Percentiles rank a stretch among this genome's conserved stretches.
Evolutionary conservation across 2,329 filamentous ascomycete genomes (phyloP).

Genomic region (Sphaerulina vaccinii): DNA sequence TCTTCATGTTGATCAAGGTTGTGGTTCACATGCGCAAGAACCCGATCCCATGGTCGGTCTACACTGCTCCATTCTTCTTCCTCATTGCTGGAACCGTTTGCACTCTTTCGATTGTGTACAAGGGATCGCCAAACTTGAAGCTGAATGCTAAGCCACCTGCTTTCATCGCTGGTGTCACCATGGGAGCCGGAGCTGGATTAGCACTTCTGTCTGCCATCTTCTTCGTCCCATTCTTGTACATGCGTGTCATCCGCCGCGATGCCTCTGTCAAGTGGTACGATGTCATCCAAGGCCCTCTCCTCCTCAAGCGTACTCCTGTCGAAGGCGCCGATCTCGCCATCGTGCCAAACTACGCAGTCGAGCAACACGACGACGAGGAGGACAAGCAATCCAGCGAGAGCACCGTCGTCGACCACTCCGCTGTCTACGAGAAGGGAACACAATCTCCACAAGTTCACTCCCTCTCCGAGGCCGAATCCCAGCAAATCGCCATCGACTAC

Average conservation of each 20-base stretch:
- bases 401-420: slow-evolving; percentile 33
- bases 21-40: slow-evolving; percentile 51
- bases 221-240: slow-evolving; percentile 39
- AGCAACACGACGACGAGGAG: slow-evolving; percentile 64
- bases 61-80: slow-evolving; percentile 51
- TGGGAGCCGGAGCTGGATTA: slow-evolving; percentile 39
- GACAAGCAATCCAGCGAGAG: slow-evolving; percentile 41
- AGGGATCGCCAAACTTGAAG: slow-evolving; percentile 44
- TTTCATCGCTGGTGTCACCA: slow-evolving; percentile 54
- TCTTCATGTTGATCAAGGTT: slow-evolving; percentile 53
- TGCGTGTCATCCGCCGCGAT: slow-evolving; percentile 36
- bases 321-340: slow-evolving; percentile 54
- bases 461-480: slow-evolving; percentile 36
- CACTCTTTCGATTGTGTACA: slow-evolving; percentile 59
- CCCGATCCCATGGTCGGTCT: slow-evolving; percentile 51
- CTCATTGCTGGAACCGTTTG: slow-evolving; percentile 50
- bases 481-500: slow-evolving; percentile 46
- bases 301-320: slow-evolving; percentile 52
- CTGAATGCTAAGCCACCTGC: slow-evolving; percentile 45
- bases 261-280: slow-evolving; percentile 35
- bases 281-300: slow-evolving; percentile 37
- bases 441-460: slow-evolving; percentile 15
- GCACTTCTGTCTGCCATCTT: slow-evolving; percentile 44
- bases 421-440: slow-evolving; percentile 36
- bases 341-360: slow-evolving; percentile 74